Conservation (phyloP, 805 yeast genomes). For the Henningerozyma blattae region DNA sequence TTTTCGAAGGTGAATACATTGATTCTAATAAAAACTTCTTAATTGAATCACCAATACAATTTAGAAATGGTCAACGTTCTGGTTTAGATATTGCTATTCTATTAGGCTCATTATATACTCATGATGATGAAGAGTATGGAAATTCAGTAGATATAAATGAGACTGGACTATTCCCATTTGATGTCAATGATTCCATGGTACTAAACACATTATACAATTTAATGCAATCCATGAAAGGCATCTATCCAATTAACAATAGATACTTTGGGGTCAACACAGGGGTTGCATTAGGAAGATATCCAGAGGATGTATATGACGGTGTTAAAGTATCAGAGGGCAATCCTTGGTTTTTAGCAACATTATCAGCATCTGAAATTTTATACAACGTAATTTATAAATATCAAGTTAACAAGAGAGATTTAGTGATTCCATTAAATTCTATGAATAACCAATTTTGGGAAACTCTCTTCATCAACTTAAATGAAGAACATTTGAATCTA, state of each 20-base stretch:
- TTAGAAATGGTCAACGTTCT: constrained; percentile 32
- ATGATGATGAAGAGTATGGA: constrained; percentile 30
- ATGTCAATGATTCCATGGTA: constrained; percentile 43
- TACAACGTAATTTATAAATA: constrained; percentile 42
- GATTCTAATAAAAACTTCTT: constrained; percentile 37
- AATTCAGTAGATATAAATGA: neutral
- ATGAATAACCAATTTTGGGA: constrained; percentile 18
- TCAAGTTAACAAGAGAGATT: constrained; percentile 28
- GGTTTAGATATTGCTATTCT: constrained; percentile 77
- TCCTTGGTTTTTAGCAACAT: constrained; percentile 84
- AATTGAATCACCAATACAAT: constrained; percentile 51
- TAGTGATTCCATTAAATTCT: constrained; percentile 27
- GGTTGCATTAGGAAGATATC: constrained; percentile 80
- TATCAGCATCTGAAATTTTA: constrained; percentile 53
- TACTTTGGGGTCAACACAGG: constrained; percentile 27
- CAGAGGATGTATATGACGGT: constrained; percentile 86
- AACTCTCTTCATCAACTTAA: constrained; percentile 8
- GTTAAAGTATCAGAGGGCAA: constrained; percentile 63
- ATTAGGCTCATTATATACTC: constrained; percentile 30
- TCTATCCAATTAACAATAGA: constrained; percentile 67
- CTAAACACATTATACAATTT: constrained; percentile 53
- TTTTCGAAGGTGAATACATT: constrained; percentile 26
- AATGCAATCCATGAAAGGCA: constrained; percentile 52
- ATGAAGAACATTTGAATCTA: no score
- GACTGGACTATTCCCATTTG: constrained; percentile 38